These are phyloP conservation scores for Poteriospumella lacustris DNA, from an alignment of 108 stramenopile genomes.

Conservation along the genomic window DNA sequence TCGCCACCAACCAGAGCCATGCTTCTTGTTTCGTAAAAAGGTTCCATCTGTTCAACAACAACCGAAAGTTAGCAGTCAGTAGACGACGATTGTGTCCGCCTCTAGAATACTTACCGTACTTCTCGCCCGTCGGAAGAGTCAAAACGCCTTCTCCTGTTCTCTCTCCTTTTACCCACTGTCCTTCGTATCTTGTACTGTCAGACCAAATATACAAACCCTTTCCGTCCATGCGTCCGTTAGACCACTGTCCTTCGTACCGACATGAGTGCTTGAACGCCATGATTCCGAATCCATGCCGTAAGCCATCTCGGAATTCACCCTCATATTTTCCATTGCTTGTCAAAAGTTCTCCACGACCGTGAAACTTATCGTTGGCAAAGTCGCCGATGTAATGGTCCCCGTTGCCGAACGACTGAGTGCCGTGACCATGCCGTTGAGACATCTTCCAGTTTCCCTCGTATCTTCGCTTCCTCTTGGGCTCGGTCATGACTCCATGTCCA, in stretches of 20 bases:
- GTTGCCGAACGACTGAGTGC: neutral
- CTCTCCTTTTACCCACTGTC: conserved; percentile 22
- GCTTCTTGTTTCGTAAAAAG: conserved; percentile 5
- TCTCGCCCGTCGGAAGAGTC: conserved; percentile 16
- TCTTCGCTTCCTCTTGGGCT: neutral
- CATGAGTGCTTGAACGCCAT: neutral
- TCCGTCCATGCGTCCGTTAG: neutral
- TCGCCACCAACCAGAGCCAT: conserved; percentile 21
- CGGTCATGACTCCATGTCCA: conserved; percentile 7
- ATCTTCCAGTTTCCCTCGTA: conserved; percentile 16
- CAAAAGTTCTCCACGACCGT: conserved; percentile 5
- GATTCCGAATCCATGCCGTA: conserved; percentile 8
- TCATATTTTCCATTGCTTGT: neutral
- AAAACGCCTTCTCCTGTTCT: conserved; percentile 7
- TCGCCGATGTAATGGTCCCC: conserved; percentile 12
- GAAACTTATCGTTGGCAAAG: neutral
- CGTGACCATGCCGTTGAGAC: neutral
- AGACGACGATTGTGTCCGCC: too few relatives aligned
- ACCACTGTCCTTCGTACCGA: conserved; percentile 30
- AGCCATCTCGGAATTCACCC: conserved; percentile 3
- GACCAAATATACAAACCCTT: conserved; percentile 25
- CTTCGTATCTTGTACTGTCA: conserved; percentile 14
- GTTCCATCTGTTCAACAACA: conserved; percentile 14
- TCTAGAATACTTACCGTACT: conserved; percentile 11
- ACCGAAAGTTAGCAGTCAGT: too few relatives aligned